Evolutionary conservation across 2,329 filamentous ascomycete genomes (phyloP).

Genomic region (Conoideocrella luteorostrata): DNA sequence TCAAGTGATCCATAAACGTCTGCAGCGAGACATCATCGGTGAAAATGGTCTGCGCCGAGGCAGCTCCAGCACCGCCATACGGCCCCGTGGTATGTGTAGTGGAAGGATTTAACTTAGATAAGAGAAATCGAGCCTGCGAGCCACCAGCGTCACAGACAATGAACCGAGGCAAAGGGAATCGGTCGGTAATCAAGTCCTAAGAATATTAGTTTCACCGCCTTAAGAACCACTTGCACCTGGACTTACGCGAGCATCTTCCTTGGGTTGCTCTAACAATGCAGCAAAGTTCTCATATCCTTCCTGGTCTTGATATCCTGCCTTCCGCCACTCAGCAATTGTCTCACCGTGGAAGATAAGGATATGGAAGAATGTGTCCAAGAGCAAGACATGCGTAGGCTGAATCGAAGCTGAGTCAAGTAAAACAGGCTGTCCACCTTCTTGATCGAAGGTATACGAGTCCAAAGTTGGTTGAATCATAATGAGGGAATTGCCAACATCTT

Average conservation of each 20-base stretch:
- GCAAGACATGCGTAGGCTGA: slow-evolving; percentile 84
- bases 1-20: slow-evolving; percentile 98
- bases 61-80: slow-evolving; percentile 78
- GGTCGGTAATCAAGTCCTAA: slow-evolving; percentile 91
- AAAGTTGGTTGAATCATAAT: slow-evolving; percentile 99
- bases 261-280: slow-evolving; percentile 79
- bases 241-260: slow-evolving; percentile 88
- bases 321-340: slow-evolving; percentile 95
- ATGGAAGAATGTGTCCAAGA: slow-evolving; percentile 98
- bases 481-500: slow-evolving; percentile 92
- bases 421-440: slow-evolving; percentile 89
- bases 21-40: slow-evolving; percentile 97
- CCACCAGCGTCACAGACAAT: slow-evolving; percentile 98
- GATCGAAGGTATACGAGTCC: slow-evolving; percentile 94
- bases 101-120: slow-evolving; percentile 95
- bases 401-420: slow-evolving; percentile 94
- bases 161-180: slow-evolving; percentile 96
- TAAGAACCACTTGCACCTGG: neutral
- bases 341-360: slow-evolving; percentile 99
- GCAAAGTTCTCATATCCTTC: slow-evolving; percentile 98
- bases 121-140: slow-evolving; percentile 91
- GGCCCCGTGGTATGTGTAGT: slow-evolving; percentile 92
- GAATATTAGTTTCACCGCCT: slow-evolving; percentile 15
- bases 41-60: slow-evolving; percentile 95
- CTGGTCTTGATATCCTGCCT: slow-evolving; percentile 95